A percentile compares a stretch with the other conserved stretches of the same genome.
These are phyloP conservation scores for Chloranthus sessilifolius DNA, from an alignment of 164 flowering plant genomes.

Conservation along the genomic window DNA sequence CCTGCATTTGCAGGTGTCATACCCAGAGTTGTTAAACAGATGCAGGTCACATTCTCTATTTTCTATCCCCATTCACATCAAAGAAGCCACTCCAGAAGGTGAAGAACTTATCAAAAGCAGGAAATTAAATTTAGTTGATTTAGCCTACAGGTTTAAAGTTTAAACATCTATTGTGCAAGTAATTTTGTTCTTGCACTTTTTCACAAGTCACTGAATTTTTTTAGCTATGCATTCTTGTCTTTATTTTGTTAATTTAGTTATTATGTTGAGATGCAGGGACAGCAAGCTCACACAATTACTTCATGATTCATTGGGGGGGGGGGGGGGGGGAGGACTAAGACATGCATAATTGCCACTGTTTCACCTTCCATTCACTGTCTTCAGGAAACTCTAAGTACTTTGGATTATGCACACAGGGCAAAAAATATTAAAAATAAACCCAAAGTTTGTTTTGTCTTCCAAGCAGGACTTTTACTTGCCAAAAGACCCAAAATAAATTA, in stretches of 20 bases:
- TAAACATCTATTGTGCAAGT: background rate
- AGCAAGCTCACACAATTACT: conserved; percentile 92
- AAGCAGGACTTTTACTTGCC: too few species aligned
- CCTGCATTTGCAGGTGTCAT: conserved; percentile 95
- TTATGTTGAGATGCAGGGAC: conserved; percentile 48
- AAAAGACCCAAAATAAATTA: too few species aligned
- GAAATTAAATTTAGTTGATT: conserved; percentile 90
- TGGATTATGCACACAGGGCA: conserved; percentile 98
- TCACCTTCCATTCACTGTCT: conserved; percentile 96
- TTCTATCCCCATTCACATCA: conserved; percentile 91
- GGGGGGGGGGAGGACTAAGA: conserved; percentile 98
- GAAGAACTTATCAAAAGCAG: conserved; percentile 98
- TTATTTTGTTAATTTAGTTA: background rate
- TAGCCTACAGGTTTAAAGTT: conserved; percentile 77
- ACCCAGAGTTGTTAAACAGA: conserved; percentile 89
- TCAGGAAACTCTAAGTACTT: conserved; percentile 92
- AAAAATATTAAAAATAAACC: conserved; percentile 92
- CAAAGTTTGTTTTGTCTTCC: conserved; percentile 69
- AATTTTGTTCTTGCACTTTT: background rate
- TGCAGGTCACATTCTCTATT: conserved; percentile 98
- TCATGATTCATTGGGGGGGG: conserved; percentile 95
- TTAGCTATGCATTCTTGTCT: too few species aligned
- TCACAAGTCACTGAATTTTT: background rate
- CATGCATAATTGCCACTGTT: conserved; percentile 97
- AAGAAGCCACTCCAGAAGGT: conserved; percentile 95